Conservation (phyloP, 1,284 basidiomycete genomes). For the Pseudozyma pruni region DNA sequence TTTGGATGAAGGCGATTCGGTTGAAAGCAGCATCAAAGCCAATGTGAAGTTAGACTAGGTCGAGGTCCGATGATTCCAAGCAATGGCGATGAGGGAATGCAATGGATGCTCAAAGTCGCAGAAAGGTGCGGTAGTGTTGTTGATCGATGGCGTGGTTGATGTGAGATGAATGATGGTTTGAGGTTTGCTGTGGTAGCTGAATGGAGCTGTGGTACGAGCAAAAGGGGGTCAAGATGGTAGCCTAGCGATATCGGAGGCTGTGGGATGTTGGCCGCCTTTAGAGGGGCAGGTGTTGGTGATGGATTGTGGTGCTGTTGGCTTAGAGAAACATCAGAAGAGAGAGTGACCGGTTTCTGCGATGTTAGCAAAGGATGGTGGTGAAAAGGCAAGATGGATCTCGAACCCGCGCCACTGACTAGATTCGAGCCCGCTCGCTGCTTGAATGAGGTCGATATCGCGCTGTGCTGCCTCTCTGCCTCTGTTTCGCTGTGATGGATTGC, state of each 20-base stretch:
- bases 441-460: too few relatives aligned
- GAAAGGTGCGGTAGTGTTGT: background rate
- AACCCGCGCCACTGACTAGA: too few relatives aligned
- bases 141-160: conserved; percentile 1
- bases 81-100: background rate
- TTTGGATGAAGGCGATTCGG: conserved; percentile 19
- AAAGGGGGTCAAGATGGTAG: conserved; percentile 7
- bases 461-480: conserved; percentile 1
- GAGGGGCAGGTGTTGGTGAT: conserved; percentile 15
- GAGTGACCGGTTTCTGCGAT: conserved; percentile 13
- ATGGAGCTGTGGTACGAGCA: conserved; percentile 15
- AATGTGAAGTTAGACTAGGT: conserved; percentile 7
- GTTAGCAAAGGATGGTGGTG: conserved; percentile 23
- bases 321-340: conserved; percentile 18
- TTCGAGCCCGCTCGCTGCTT: too few relatives aligned
- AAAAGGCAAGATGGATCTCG: conserved; percentile 3
- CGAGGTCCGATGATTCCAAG: conserved; percentile 6
- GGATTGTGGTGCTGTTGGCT: background rate
- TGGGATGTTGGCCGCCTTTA: conserved; percentile 8
- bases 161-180: conserved; percentile 4
- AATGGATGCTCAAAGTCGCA: conserved; percentile 4
- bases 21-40: conserved; percentile 38
- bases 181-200: conserved; percentile 18
- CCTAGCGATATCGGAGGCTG: conserved; percentile 58
- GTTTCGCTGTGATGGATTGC: background rate